Base-by-base conservation (phyloP, 345 rosid species). In the Gossypium stocksii region DNA sequence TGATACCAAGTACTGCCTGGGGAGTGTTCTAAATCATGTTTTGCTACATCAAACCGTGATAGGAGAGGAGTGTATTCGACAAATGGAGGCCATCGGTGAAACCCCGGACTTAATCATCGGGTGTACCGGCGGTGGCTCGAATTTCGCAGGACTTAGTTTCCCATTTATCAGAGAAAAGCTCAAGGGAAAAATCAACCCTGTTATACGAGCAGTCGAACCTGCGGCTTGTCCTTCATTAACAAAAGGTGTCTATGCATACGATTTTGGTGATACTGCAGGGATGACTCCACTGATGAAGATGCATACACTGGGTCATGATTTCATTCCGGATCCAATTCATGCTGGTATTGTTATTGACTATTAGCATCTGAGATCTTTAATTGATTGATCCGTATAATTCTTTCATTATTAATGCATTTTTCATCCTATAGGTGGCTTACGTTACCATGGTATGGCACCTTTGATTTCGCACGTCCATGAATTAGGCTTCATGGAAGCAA, bases 381-480 rank as follows among this genome's bases (percentile, higher is more conserved):
- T 13, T 43, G 22, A 63, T 71, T 74, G 74, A n/a, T 51, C 51
- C 29, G 16, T 79, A n/a, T 46, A 14, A 27, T 69, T 77, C 23
- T 77, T 72, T 17, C 25, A 45, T 58, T 48, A 9, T 60, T 60
- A 53, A 66, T 49, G 41, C 70, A 2, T 66, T 64, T 64, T 20
- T 14, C 68, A 29, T 84, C 70, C 38, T 44, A 22, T 68, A 94
- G 97, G 98, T 34, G 98, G 98, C 53, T 77, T 90, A 74, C 88
- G 98, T 34, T 94, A 92, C 86, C 98, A 94, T 52, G 98, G 97
- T 52, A 94, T 94, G 97, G 94, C 97, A 46, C 98, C 97, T 0
- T 81, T 94, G 75, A 67, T 92, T 72, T 94, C 98, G 5, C 98
- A 94, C 71, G 86, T 94, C 61, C 87, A 86, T 70, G 95, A 94